Percentiles rank a stretch among this genome's conserved stretches.
These are phyloP conservation scores for Rhizophagus prolifer DNA, from an alignment of 192 early-diverging fungal genomes.

Conservation along the genomic window DNA sequence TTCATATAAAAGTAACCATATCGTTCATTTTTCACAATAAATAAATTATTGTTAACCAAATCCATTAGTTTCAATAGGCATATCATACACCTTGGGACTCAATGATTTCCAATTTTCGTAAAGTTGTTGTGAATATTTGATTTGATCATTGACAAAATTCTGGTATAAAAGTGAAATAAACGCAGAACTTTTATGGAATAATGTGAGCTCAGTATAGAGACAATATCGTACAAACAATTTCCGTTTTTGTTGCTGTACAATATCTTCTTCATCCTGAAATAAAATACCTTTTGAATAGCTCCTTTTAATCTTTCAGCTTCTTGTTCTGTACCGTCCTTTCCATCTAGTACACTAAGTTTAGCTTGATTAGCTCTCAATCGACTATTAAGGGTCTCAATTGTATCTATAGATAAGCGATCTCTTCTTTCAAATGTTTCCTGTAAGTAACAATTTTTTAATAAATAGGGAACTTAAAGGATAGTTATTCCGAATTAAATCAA, in stretches of 20 bases:
- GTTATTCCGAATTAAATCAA: not conserved
- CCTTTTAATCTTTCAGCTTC: slow-evolving; percentile 40
- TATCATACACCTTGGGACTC: slow-evolving; percentile 45
- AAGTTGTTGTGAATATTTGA: slow-evolving; percentile 49
- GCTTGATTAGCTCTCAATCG: slow-evolving; percentile 51
- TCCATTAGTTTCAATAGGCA: slow-evolving; percentile 51
- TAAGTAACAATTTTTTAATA: slow-evolving; percentile 12
- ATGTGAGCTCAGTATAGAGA: slow-evolving; percentile 55
- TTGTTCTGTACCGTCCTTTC: slow-evolving; percentile 25
- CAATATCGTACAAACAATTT: slow-evolving; percentile 54
- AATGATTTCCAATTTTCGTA: slow-evolving; percentile 54
- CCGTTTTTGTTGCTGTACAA: slow-evolving; percentile 48
- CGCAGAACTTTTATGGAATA: slow-evolving; percentile 60
- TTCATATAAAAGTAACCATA: too few species aligned
- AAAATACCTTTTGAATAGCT: slow-evolving; percentile 41
- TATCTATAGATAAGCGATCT: slow-evolving; percentile 47
- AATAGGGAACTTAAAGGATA: not conserved
- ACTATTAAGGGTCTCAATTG: slow-evolving; percentile 52
- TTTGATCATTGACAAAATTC: slow-evolving; percentile 57
- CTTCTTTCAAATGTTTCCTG: slow-evolving; percentile 56
- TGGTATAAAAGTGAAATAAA: slow-evolving; percentile 60
- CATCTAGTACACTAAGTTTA: slow-evolving; percentile 34
- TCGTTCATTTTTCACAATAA: too few species aligned
- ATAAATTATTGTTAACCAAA: slow-evolving; percentile 30
- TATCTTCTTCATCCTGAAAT: slow-evolving; percentile 50